Percentiles rank a stretch among this genome's conserved stretches.
Evolutionary conservation across 345 rosid genomes (phyloP).

Genomic region (Euphorbia lathyris): DNA sequence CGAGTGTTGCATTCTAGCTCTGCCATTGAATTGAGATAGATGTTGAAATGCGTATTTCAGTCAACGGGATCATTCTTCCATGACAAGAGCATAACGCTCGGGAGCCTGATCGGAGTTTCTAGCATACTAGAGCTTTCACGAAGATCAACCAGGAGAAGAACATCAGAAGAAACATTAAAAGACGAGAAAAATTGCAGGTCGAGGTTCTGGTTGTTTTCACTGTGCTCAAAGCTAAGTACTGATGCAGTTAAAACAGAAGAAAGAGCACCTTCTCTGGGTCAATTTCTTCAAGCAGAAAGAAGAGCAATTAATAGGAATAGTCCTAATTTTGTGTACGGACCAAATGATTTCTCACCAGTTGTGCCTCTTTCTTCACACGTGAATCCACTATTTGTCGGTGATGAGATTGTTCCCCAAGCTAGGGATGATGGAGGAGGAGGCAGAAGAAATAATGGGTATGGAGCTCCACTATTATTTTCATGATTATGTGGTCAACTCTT

Average conservation of each 20-base stretch:
- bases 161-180: conserved; percentile 29
- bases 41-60: conserved; percentile 31
- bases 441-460: conserved; percentile 33
- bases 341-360: conserved; percentile 30
- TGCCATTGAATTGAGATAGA: background rate
- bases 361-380: conserved; percentile 18
- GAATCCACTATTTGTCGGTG: conserved; percentile 25
- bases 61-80: conserved; percentile 76
- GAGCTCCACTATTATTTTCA: conserved; percentile 37
- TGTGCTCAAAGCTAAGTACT: conserved; percentile 70
- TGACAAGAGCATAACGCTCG: conserved; percentile 69
- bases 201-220: conserved; percentile 64
- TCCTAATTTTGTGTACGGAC: conserved; percentile 15
- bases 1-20: background rate
- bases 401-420: conserved; percentile 22
- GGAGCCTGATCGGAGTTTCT: conserved; percentile 73
- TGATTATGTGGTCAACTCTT: conserved; percentile 42
- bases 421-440: conserved; percentile 12
- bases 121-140: conserved; percentile 57
- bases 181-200: conserved; percentile 45
- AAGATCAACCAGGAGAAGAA: conserved; percentile 53
- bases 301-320: conserved; percentile 38
- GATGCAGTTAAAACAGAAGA: conserved; percentile 47
- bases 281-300: conserved; percentile 70
- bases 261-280: conserved; percentile 57